Percentiles rank a stretch among this genome's conserved stretches.
phyloP scores from a whole-genome alignment of 495 filamentous ascomycete genomes.

The Podospora anserina region DNA sequence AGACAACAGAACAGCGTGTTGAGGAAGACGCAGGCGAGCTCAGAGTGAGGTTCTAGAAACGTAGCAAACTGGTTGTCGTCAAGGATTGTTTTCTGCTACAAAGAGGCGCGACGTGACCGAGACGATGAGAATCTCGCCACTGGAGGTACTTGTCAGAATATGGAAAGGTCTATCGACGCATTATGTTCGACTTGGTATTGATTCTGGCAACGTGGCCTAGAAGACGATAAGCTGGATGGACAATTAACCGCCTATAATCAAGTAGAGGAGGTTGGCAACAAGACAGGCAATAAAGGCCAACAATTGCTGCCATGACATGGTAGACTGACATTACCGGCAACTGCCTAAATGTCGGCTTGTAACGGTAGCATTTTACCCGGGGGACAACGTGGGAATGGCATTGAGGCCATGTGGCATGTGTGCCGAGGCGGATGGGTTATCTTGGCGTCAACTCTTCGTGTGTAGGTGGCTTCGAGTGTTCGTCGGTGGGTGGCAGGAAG shows the following conservation, averaged over 20 bases:
- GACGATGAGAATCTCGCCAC: not conserved
- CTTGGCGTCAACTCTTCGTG: not conserved
- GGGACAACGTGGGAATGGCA: not conserved
- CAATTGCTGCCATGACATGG: constrained; percentile 12
- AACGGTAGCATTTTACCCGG: constrained; percentile 5
- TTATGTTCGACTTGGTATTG: constrained; percentile 7
- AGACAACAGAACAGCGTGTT: not conserved
- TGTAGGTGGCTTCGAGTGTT: not conserved
- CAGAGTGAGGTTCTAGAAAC: not conserved
- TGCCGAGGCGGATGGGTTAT: not conserved
- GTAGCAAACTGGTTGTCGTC: not conserved
- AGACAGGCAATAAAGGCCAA: not conserved
- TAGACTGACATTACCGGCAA: constrained; percentile 23
- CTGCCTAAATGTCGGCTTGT: constrained; percentile 28
- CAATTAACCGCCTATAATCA: constrained; percentile 7
- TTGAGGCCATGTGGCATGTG: not conserved
- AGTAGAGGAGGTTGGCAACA: not conserved
- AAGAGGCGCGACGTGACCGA: not conserved
- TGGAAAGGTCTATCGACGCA: constrained; percentile 12
- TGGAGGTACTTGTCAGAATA: not conserved
- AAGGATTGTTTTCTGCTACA: not conserved
- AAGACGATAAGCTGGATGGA: not conserved
- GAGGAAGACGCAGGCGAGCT: not conserved
- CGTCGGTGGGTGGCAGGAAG: not conserved
- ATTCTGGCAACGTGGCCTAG: constrained; percentile 33